These are phyloP conservation scores for Gremmenia infestans DNA, from an alignment of 2,329 filamentous ascomycete genomes.

Conservation along the genomic window DNA sequence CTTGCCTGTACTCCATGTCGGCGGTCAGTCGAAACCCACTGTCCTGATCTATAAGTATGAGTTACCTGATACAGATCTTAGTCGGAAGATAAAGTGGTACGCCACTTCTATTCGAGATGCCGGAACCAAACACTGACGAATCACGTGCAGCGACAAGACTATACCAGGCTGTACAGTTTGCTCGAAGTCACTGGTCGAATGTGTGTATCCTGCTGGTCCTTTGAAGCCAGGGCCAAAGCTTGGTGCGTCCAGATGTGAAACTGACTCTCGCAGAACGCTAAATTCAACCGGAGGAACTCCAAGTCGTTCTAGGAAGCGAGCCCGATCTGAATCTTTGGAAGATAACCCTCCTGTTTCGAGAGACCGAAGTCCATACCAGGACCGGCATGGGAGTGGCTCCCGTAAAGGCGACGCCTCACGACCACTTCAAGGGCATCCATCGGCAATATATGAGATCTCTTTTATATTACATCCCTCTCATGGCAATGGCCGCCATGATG, in stretches of 20 bases:
- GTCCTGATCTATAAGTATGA: no score
- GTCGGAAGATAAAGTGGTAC: neutral
- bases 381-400: neutral
- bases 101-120: neutral
- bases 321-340: neutral
- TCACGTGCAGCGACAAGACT: neutral
- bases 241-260: neutral
- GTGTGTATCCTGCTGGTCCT: neutral
- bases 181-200: neutral
- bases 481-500: neutral
- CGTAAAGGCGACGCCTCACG: neutral
- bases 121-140: neutral
- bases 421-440: neutral
- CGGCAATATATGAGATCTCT: neutral
- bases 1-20: no score
- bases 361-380: neutral
- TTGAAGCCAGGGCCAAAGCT: constrained; percentile 3
- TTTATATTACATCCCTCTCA: neutral
- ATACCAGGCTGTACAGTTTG: constrained; percentile 1
- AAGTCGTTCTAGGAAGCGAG: neutral
- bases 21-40: no score
- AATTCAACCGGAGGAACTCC: neutral
- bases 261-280: neutral
- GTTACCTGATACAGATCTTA: no score
- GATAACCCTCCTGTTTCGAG: no score